Evolutionary conservation across 2,329 filamentous ascomycete species (phyloP), one percentile per base, ranked within the genome.

Genomic region (Tetracladium maxilliforme): DNA sequence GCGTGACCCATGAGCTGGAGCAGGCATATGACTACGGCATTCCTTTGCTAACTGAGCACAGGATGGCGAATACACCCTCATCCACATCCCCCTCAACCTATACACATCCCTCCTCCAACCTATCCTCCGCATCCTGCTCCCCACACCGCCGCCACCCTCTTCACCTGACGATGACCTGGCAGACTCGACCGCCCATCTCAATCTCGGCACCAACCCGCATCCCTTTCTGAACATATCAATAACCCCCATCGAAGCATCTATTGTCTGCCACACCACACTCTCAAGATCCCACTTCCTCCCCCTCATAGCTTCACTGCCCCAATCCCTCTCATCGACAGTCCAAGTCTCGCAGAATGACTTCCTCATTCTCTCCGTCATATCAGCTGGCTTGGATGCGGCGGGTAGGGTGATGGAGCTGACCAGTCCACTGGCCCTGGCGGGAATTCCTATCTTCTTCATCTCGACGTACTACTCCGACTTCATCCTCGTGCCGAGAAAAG

Each of bases 401-500:
- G 83, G 86, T 39, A 70, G 86, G 28, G 87, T 98, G 6, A 69
- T 94, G 39, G 87, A 95, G 44, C 53, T 98, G 33, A 94, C 86
- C 6, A 86, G 76, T 26, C 90, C 87, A 5, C 62, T 95, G 16
- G 87, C 90, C 15, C 64, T 94, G 45, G 87, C 87, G 24, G 82
- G 83, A 39, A 90, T 95, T 26, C 81, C 87, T 26, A 92, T 98
- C 44, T 94, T 95, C 60, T 95, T 95, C 64, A 92, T 94, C 48
- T 94, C 87, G 4, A 94, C 84, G 16, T 98, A 95, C 52, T 95
- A 92, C 52, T 90, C 81, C 17, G 87, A 98, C 54, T 95, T 93
- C 51, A 92, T 98, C 39, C 65, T 95, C 18, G 83, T 94, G 2
- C 86, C 90, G 1, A 64, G 64, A 26, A 79, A 74, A 43, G 72